These are phyloP conservation scores for Hyaloperonospora brassicae DNA, from an alignment of 352 stramenopile genomes.

Conservation along the genomic window DNA sequence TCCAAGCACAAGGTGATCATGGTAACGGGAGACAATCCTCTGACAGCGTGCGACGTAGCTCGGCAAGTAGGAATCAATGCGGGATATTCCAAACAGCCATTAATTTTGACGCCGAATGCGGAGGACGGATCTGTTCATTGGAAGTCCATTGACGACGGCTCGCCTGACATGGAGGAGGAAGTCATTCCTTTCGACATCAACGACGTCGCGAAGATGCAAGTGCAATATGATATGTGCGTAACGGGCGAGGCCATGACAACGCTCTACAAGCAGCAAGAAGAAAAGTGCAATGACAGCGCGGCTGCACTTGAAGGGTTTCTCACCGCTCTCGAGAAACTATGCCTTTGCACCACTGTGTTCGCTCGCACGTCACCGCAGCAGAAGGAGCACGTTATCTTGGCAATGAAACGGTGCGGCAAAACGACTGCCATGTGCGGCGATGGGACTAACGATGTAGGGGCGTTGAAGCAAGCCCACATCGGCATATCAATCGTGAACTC, in stretches of 20 bases:
- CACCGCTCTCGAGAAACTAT: constrained; percentile 57
- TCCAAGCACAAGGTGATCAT: constrained; percentile 92
- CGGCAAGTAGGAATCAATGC: constrained; percentile 94
- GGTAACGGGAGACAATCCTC: constrained; percentile 97
- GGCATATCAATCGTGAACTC: constrained; percentile 77
- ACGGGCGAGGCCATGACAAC: constrained; percentile 61
- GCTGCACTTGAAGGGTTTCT: constrained; percentile 54
- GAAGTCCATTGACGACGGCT: constrained; percentile 78
- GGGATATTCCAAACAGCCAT: constrained; percentile 60
- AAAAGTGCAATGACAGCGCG: constrained; percentile 12
- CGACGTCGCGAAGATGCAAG: constrained; percentile 46
- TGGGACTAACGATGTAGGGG: constrained; percentile 96
- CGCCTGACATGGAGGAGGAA: constrained; percentile 87
- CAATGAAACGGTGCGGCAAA: constrained; percentile 87
- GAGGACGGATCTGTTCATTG: constrained; percentile 47
- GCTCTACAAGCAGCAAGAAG: constrained; percentile 28
- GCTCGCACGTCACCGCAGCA: constrained; percentile 93
- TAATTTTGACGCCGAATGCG: constrained; percentile 54
- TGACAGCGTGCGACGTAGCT: constrained; percentile 97
- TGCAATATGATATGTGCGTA: constrained; percentile 82
- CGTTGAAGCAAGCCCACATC: constrained; percentile 90
- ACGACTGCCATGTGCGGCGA: constrained; percentile 97
- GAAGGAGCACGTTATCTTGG: constrained; percentile 94
- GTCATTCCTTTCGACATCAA: constrained; percentile 51
- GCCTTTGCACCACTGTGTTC: constrained; percentile 88